These are phyloP conservation scores for Ambrosia artemisiifolia DNA, from an alignment of 129 eudicot genomes.

Conservation along the genomic window DNA sequence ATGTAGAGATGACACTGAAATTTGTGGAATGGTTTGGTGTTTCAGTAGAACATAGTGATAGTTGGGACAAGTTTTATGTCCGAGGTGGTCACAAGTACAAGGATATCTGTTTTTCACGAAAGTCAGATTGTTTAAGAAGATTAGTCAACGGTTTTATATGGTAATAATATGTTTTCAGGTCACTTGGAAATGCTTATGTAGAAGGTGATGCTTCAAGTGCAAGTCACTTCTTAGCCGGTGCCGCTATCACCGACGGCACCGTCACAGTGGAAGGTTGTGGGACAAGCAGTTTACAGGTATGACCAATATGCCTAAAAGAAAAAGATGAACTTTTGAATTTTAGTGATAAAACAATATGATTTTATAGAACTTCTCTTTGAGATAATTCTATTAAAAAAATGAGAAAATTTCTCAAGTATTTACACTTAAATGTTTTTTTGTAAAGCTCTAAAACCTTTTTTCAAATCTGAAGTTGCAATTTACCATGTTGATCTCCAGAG, in stretches of 20 bases:
- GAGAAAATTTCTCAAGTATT: too few relatives aligned
- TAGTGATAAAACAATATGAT: too few relatives aligned
- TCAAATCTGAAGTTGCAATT: too few relatives aligned
- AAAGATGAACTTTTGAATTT: neutral
- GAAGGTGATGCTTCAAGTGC: conserved; percentile 99
- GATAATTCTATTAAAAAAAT: too few relatives aligned
- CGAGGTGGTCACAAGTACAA: conserved; percentile 93
- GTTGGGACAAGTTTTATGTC: conserved; percentile 81
- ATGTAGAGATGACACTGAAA: conserved; percentile 94
- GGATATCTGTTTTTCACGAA: conserved; percentile 39
- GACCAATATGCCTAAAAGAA: too few relatives aligned
- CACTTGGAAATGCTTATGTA: conserved; percentile 89
- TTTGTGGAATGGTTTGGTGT: conserved; percentile 95
- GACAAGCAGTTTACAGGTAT: conserved; percentile 95
- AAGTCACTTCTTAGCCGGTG: conserved; percentile 95
- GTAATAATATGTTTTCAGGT: conserved; percentile 41
- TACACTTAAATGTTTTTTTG: too few relatives aligned
- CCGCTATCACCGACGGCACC: too few relatives aligned
- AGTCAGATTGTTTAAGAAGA: conserved; percentile 6
- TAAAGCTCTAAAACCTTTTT: too few relatives aligned
- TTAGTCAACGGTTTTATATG: neutral
- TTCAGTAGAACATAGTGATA: conserved; percentile 64
- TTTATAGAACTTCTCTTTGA: too few relatives aligned
- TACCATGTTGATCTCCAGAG: too few relatives aligned
- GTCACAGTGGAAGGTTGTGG: conserved; percentile 97